These are phyloP conservation scores for Epichloe sp. DNA, from an alignment of 2,329 filamentous ascomycete species.

Conservation along the genomic window DNA sequence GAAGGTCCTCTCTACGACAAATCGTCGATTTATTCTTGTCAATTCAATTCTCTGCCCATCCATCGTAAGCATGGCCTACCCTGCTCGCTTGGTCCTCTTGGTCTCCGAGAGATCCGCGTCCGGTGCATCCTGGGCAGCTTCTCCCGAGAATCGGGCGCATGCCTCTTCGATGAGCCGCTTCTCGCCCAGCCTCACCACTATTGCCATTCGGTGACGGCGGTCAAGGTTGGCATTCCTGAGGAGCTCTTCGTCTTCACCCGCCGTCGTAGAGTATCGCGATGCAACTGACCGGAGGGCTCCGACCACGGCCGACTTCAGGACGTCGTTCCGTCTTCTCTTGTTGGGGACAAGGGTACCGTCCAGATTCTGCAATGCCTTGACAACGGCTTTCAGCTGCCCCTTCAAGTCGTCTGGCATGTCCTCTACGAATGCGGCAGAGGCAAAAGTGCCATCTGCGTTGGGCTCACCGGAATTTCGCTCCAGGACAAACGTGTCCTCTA, in stretches of 20 bases:
- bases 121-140: constrained; percentile 9
- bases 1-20: too few species aligned
- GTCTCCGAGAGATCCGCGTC: constrained; percentile 13
- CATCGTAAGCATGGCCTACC: constrained; percentile 4
- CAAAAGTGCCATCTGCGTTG: constrained; percentile 32
- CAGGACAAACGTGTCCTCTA: constrained; percentile 65
- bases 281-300: constrained; percentile 25
- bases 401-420: constrained; percentile 37
- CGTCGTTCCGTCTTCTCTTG: constrained; percentile 35
- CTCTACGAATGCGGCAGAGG: constrained; percentile 23
- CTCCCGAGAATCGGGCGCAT: constrained; percentile 20
- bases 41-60: too few species aligned
- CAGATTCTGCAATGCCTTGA: constrained; percentile 35
- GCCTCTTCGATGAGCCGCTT: constrained; percentile 51
- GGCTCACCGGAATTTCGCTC: constrained; percentile 41
- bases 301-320: constrained; percentile 27
- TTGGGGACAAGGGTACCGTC: constrained; percentile 29
- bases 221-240: constrained; percentile 17
- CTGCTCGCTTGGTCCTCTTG: constrained; percentile 18
- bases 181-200: constrained; percentile 57
- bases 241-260: constrained; percentile 27
- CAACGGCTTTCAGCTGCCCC: constrained; percentile 35
- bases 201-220: constrained; percentile 42
- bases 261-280: constrained; percentile 28
- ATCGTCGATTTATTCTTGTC: too few species aligned